These are phyloP conservation scores for Mucor velutinosus DNA, from an alignment of 371 early-diverging fungal genomes.

Conservation along the genomic window DNA sequence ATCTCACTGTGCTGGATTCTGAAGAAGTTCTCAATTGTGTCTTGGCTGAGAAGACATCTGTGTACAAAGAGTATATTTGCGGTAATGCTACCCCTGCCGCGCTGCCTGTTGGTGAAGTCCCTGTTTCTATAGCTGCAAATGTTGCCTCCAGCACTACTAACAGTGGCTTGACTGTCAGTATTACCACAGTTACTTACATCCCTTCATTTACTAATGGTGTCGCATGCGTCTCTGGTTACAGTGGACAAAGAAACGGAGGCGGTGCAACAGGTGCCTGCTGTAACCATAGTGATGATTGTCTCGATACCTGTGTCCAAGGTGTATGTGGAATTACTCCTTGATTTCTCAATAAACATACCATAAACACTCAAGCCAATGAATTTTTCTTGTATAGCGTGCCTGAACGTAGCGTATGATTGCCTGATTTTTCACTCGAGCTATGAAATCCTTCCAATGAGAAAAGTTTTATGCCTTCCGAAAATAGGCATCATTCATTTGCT, in stretches of 20 bases:
- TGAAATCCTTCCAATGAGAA: no score
- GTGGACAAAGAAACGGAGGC: slow-evolving; percentile 5
- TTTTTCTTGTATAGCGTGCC: background rate
- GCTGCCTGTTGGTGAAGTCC: background rate
- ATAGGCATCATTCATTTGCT: no score
- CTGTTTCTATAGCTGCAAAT: background rate
- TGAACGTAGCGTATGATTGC: background rate
- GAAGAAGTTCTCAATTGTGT: background rate
- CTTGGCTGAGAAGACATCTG: background rate
- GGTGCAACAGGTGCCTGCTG: slow-evolving; percentile 15
- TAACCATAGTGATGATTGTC: slow-evolving; percentile 5
- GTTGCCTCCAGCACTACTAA: background rate
- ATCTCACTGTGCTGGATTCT: background rate
- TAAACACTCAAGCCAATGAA: no score
- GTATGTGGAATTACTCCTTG: background rate
- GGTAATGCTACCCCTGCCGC: background rate
- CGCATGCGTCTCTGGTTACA: background rate
- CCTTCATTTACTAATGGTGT: background rate
- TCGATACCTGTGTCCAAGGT: slow-evolving; percentile 11
- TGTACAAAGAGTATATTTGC: background rate
- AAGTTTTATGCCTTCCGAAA: no score
- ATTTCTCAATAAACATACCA: background rate
- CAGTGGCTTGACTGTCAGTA: background rate
- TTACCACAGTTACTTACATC: background rate
- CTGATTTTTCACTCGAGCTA: background rate